Conservation (phyloP, 495 filamentous ascomycete species). For the Podospora fimiseda region DNA sequence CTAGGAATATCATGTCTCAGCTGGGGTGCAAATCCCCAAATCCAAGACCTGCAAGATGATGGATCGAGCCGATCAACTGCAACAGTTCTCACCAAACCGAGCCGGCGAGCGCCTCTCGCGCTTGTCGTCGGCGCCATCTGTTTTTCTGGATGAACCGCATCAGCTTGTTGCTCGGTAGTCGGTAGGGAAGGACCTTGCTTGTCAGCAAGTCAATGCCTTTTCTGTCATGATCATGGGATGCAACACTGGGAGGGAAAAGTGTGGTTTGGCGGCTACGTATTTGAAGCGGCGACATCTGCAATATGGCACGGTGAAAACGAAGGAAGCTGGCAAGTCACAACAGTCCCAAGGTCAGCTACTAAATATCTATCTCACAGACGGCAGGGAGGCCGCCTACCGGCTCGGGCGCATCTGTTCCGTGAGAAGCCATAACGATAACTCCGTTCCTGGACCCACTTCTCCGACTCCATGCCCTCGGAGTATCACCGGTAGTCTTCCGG, state of each 20-base stretch:
- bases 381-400: background rate
- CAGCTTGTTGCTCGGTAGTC: background rate
- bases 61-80: background rate
- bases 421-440: too few species aligned
- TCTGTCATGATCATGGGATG: too few species aligned
- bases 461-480: background rate
- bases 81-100: too few species aligned
- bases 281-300: too few species aligned
- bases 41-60: background rate
- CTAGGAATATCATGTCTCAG: background rate
- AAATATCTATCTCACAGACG: background rate
- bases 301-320: too few species aligned
- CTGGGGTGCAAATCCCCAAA: background rate
- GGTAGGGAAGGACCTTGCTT: background rate
- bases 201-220: background rate
- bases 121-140: background rate
- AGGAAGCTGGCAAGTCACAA: too few species aligned
- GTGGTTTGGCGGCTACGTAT: too few species aligned
- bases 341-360: too few species aligned
- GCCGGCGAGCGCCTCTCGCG: too few species aligned
- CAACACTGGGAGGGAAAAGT: too few species aligned
- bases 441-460: background rate
- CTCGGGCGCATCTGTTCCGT: background rate
- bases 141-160: background rate
- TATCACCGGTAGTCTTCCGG: slow-evolving; percentile 1